phyloP scores from a whole-genome alignment of 257 asterid species.

The Parsonsia alboflavescens region DNA sequence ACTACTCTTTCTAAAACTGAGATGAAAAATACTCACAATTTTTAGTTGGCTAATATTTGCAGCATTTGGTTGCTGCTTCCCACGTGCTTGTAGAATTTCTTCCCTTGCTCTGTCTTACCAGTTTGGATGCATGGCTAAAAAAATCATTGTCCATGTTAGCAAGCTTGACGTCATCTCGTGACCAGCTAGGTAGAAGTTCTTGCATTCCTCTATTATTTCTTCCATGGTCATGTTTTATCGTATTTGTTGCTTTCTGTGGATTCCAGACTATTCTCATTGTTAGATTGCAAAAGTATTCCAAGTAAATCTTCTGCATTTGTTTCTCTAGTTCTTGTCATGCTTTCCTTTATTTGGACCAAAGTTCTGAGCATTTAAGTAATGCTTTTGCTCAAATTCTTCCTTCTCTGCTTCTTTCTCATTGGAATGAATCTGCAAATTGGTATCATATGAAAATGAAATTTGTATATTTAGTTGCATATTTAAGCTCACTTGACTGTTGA shows the following conservation, averaged over 20 bases:
- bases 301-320: conserved; percentile 34
- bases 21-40: conserved; percentile 31
- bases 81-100: conserved; percentile 35
- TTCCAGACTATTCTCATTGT: conserved; percentile 20
- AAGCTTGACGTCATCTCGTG: conserved; percentile 47
- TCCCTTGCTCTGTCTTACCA: conserved; percentile 56
- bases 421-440: conserved; percentile 41
- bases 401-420: conserved; percentile 42
- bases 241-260: conserved; percentile 2
- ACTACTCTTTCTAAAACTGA: not conserved
- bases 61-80: conserved; percentile 32
- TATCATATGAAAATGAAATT: not conserved
- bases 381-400: conserved; percentile 29
- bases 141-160: conserved; percentile 48
- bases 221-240: conserved; percentile 36
- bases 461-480: no score
- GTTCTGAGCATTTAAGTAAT: conserved; percentile 38
- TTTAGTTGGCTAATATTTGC: conserved; percentile 41
- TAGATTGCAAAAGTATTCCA: conserved; percentile 35
- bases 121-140: conserved; percentile 46
- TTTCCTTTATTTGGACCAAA: conserved; percentile 35
- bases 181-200: conserved; percentile 49
- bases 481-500: not conserved
- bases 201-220: conserved; percentile 56
- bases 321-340: conserved; percentile 22